phyloP scores from a whole-genome alignment of 1,284 basidiomycete species.

The Grifola frondosa region DNA sequence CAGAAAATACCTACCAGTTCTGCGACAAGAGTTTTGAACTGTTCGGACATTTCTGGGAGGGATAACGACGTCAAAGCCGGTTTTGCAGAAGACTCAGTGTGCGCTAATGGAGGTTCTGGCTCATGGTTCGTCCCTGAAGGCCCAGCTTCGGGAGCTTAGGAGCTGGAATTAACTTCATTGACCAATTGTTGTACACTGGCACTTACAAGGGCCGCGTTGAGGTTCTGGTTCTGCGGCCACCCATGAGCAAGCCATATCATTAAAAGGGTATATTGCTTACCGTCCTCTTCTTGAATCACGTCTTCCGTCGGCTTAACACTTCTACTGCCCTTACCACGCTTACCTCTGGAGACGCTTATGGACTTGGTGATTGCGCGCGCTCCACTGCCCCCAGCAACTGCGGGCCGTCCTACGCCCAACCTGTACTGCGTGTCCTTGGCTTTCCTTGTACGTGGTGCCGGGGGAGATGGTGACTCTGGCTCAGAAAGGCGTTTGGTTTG shows the following conservation, averaged over 20 bases:
- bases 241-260: slow-evolving; percentile 4
- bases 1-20: slow-evolving; percentile 12
- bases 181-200: too few species aligned
- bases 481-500: slow-evolving; percentile 1
- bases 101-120: slow-evolving; percentile 2
- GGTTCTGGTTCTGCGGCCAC: slow-evolving; percentile 34
- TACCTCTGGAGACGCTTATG: slow-evolving; percentile 46
- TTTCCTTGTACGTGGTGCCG: slow-evolving; percentile 54
- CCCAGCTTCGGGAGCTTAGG: slow-evolving; percentile 25
- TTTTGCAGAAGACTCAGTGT: neutral
- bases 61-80: neutral
- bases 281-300: slow-evolving; percentile 60
- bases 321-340: slow-evolving; percentile 49
- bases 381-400: slow-evolving; percentile 59
- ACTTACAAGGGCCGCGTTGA: slow-evolving; percentile 21
- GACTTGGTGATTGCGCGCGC: slow-evolving; percentile 64
- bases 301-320: slow-evolving; percentile 50
- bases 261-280: slow-evolving; percentile 10
- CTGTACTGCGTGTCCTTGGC: slow-evolving; percentile 67
- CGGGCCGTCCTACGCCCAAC: slow-evolving; percentile 72
- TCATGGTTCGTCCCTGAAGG: slow-evolving; percentile 28
- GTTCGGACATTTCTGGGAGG: slow-evolving; percentile 6
- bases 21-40: slow-evolving; percentile 10
- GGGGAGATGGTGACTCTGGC: slow-evolving; percentile 22
- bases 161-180: too few species aligned